Base-by-base conservation (phyloP, 2,329 filamentous ascomycete species). In the Penicillium janthinellum region DNA sequence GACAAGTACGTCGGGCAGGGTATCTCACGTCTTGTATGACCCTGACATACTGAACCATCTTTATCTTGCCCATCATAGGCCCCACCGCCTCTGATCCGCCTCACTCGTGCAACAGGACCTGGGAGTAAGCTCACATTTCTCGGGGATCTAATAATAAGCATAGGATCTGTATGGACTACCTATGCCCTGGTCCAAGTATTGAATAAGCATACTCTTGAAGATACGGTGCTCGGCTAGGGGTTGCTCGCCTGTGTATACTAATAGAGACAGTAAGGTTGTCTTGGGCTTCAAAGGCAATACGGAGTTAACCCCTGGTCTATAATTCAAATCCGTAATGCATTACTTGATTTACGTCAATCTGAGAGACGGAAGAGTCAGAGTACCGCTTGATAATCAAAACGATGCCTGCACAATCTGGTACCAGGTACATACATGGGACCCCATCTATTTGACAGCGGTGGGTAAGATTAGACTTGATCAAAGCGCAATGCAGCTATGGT, bases 401-500 rank as follows among this genome's bases (percentile, higher is more conserved):
- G 31, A 31, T 44, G 3, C n/a, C 3, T 31, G 11, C 4, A 4
- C 7, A 31, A 25, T 15, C 5, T 47, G 20, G 14, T 31, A 47
- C 31, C 31, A 8, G 31, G 8, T 31, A 31, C 31, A 31, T 31
- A 10, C 31, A 31, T 31, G 8, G 5, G 10, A 28, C 25, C 47
- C 17, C n/a, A 7, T 20, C 31, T 22, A 35, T 4, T 8, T 31
- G 31, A 31, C 31, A 31, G 31, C 47, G n/a, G 31, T 14, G 34
- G 41, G 22, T 17, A 7, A 68, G 42, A 2, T 57, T 53, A 53
- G 25, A 51, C 48, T 56, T 41, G 11, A 47, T 12, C 53, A 3
- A 37, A 47, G 51, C 57, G 48, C 15, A 17, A 50, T 38, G 35
- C 41, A 38, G 41, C 48, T 35, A 39, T 42, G 57, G 57, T 59